A percentile compares a stretch with the other conserved stretches of the same genome.
Conservation (phyloP, 352 stramenopile species). For the Globisporangium paddicum region DNA sequence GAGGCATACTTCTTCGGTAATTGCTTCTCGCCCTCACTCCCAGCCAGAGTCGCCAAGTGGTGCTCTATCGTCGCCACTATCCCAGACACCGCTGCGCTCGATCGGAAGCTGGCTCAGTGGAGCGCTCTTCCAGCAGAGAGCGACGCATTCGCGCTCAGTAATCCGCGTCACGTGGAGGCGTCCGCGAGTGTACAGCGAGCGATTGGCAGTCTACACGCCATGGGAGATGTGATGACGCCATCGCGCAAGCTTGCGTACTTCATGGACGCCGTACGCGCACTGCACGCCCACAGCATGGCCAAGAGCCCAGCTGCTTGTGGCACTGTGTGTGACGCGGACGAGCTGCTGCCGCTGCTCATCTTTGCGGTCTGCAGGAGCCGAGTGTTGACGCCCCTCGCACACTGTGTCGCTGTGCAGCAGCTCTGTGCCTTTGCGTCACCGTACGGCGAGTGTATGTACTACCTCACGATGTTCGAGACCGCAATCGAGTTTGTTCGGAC, state of each 20-base stretch:
- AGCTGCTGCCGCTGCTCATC: constrained; percentile 40
- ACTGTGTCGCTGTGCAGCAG: constrained; percentile 21
- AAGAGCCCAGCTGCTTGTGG: neutral
- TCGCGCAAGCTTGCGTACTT: constrained; percentile 25
- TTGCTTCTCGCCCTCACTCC: neutral
- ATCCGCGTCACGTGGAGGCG: neutral
- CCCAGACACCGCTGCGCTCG: neutral
- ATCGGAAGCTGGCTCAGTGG: constrained; percentile 3
- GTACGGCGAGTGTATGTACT: constrained; percentile 31
- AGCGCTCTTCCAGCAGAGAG: neutral
- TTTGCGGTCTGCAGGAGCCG: constrained; percentile 25
- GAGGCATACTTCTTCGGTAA: constrained; percentile 3
- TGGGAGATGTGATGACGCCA: constrained; percentile 18
- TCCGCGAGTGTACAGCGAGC: constrained; percentile 11
- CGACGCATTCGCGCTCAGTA: constrained; percentile 1
- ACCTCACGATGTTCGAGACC: constrained; percentile 44
- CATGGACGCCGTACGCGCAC: constrained; percentile 22
- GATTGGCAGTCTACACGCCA: constrained; percentile 15
- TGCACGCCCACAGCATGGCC: constrained; percentile 21
- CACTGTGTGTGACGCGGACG: constrained; percentile 22
- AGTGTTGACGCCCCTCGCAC: constrained; percentile 15
- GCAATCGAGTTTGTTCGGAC: constrained; percentile 26
- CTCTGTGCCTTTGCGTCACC: constrained; percentile 28
- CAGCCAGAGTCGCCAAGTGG: neutral
- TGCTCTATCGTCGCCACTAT: neutral